A percentile compares a stretch with the other conserved stretches of the same genome.
phyloP scores from a whole-genome alignment of 345 rosid genomes.

The Acer saccharum region DNA sequence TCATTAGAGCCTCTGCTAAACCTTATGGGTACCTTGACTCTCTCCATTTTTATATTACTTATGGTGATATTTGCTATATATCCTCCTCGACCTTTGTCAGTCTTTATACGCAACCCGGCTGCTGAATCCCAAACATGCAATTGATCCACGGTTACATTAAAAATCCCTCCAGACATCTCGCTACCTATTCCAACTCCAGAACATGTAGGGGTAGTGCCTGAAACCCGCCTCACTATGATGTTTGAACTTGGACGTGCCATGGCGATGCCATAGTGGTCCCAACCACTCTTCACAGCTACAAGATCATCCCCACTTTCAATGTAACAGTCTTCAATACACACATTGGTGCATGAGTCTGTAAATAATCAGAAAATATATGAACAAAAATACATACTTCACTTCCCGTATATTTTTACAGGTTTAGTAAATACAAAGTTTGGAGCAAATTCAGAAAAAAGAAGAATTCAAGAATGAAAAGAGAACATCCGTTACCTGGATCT shows the following conservation, averaged over 20 bases:
- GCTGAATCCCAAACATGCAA: conserved; percentile 89
- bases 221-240: conserved; percentile 67
- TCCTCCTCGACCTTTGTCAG: conserved; percentile 93
- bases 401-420: background rate
- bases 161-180: conserved; percentile 97
- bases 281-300: conserved; percentile 93
- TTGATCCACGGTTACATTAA: conserved; percentile 63
- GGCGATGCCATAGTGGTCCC: conserved; percentile 91
- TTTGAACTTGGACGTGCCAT: conserved; percentile 91
- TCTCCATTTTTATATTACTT: conserved; percentile 64
- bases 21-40: conserved; percentile 83
- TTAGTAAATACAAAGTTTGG: background rate
- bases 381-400: background rate
- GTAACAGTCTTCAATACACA: conserved; percentile 91
- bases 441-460: background rate
- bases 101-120: conserved; percentile 86
- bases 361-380: background rate
- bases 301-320: conserved; percentile 97
- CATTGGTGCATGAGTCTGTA: conserved; percentile 87
- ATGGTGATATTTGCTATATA: conserved; percentile 70
- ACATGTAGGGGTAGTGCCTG: conserved; percentile 94
- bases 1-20: conserved; percentile 91
- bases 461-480: background rate
- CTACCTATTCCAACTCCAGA: conserved; percentile 97
- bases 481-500: conserved; percentile 70